Conservation (phyloP, 495 filamentous ascomycete species). For the Neurospora tetraspora region DNA sequence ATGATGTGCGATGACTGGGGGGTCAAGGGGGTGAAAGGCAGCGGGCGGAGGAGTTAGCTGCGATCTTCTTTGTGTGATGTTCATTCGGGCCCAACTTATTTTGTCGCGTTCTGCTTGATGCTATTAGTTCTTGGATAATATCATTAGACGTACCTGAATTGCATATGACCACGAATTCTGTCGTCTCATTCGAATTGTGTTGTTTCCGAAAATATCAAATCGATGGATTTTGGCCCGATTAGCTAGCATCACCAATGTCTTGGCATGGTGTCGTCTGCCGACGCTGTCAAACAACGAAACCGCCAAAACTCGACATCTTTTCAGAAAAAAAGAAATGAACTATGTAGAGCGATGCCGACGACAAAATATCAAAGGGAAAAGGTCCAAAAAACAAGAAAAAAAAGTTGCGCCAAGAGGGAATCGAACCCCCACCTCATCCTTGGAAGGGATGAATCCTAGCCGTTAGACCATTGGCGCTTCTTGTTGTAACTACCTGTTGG, state of each 20-base stretch:
- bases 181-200: not conserved
- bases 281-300: too few relatives aligned
- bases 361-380: too few relatives aligned
- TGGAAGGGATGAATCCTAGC: not conserved
- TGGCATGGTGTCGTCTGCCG: too few relatives aligned
- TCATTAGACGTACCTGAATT: not conserved
- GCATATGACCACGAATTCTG: rapidly evolving
- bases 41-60: not conserved
- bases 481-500: rapidly evolving
- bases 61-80: not conserved
- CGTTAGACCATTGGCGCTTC: not conserved
- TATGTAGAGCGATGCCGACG: too few relatives aligned
- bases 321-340: too few relatives aligned
- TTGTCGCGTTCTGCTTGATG: not conserved
- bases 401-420: not conserved
- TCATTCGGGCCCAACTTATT: not conserved
- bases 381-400: not conserved
- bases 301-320: too few relatives aligned
- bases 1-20: too few relatives aligned
- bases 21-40: too few relatives aligned
- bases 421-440: not conserved
- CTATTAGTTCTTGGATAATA: not conserved
- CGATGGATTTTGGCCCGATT: too few relatives aligned
- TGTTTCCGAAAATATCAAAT: too few relatives aligned
- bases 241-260: too few relatives aligned